Evolutionary conservation across 495 filamentous ascomycete genomes (phyloP).

Genomic region (Cudoniella acicularis): DNA sequence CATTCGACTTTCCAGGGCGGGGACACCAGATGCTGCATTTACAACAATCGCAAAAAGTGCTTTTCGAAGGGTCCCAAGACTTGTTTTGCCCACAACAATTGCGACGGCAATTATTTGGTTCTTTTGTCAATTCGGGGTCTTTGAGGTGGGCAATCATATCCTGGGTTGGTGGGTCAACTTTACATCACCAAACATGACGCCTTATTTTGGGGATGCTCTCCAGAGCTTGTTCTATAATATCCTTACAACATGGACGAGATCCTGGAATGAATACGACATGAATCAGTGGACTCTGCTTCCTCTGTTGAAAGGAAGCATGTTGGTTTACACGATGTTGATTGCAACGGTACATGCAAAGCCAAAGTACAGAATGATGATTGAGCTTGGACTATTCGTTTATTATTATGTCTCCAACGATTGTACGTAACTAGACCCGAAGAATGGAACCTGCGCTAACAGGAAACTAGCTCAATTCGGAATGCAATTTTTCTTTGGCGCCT

Average conservation of each 20-base stretch:
- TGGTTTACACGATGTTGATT: constrained; percentile 54
- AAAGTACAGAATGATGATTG: constrained; percentile 50
- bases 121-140: constrained; percentile 55
- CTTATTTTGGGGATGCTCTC: constrained; percentile 34
- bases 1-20: constrained; percentile 53
- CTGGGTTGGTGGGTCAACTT: constrained; percentile 59
- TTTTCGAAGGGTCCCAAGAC: constrained; percentile 59
- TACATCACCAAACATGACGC: constrained; percentile 41
- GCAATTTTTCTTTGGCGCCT: constrained; percentile 62
- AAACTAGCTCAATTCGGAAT: constrained; percentile 51
- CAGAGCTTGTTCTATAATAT: constrained; percentile 43
- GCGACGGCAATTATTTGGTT: constrained; percentile 56
- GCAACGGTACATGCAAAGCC: constrained; percentile 55
- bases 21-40: constrained; percentile 49
- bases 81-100: constrained; percentile 57
- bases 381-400: constrained; percentile 48
- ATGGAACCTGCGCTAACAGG: constrained; percentile 12
- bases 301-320: constrained; percentile 57
- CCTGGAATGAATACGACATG: constrained; percentile 56
- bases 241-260: constrained; percentile 54
- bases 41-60: constrained; percentile 56
- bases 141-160: constrained; percentile 49
- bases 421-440: constrained; percentile 24
- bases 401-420: constrained; percentile 47
- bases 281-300: constrained; percentile 67